Percentiles rank a stretch among this genome's conserved stretches.
Conservation (phyloP, 129 eudicot species). For the Logfia minima region DNA sequence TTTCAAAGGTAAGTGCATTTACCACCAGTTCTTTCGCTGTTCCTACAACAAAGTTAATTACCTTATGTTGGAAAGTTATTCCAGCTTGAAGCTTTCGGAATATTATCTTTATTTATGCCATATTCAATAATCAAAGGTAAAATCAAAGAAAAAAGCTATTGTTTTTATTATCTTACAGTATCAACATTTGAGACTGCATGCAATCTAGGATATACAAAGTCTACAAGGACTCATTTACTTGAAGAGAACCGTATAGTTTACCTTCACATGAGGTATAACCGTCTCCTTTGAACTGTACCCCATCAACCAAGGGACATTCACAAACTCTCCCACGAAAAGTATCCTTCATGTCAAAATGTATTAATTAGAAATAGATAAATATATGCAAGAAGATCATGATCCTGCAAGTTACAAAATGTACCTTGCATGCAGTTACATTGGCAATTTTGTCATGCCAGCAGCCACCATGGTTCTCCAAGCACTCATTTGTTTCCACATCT, state of each 20-base stretch:
- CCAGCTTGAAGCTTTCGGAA: neutral
- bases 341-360: constrained; percentile 47
- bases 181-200: neutral
- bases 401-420: constrained; percentile 18
- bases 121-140: neutral
- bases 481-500: constrained; percentile 97
- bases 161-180: no score
- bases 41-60: neutral
- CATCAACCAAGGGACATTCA: constrained; percentile 87
- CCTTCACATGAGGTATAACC: constrained; percentile 84
- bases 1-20: neutral
- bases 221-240: neutral
- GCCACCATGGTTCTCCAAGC: constrained; percentile 88
- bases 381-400: constrained; percentile 10
- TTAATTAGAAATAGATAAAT: constrained; percentile 4
- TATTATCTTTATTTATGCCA: neutral
- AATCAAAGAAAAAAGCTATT: no score
- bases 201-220: no score
- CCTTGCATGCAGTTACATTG: constrained; percentile 98
- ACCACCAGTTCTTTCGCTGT: neutral
- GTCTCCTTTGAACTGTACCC: constrained; percentile 88
- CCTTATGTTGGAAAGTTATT: neutral
- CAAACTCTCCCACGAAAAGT: constrained; percentile 93
- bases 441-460: constrained; percentile 87
- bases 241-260: constrained; percentile 23